Evolutionary conservation across 305 asterid species (phyloP).

Genomic region (Rubia tinctorum): DNA sequence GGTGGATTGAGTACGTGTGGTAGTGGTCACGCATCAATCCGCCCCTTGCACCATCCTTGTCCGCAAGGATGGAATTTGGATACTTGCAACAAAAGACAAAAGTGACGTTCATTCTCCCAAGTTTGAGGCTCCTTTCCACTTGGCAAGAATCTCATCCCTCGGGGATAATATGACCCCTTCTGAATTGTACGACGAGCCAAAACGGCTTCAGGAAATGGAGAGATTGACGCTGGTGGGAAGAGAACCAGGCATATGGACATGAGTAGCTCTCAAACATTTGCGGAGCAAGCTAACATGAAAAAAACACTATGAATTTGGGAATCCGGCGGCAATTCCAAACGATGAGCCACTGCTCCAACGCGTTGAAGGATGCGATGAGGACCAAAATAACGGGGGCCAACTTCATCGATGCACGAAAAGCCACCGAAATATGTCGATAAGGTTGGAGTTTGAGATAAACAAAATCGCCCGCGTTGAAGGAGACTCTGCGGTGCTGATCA

Average conservation of each 20-base stretch:
- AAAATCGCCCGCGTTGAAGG: neutral
- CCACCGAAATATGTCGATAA: neutral
- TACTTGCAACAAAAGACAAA: too few species aligned
- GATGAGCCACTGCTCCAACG: neutral
- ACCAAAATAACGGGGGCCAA: neutral
- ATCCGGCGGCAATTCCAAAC: neutral
- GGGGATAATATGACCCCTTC: neutral
- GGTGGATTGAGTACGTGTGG: too few species aligned
- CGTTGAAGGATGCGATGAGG: neutral
- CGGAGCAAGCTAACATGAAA: neutral
- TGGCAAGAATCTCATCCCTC: neutral
- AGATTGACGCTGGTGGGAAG: neutral
- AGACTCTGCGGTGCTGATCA: neutral
- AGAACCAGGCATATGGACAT: neutral
- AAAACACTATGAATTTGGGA: neutral
- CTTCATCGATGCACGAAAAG: neutral
- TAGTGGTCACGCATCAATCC: too few species aligned
- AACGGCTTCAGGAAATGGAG: neutral
- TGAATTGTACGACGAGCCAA: neutral
- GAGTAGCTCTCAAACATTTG: neutral
- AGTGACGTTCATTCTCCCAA: too few species aligned
- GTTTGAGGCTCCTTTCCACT: neutral
- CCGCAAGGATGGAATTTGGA: too few species aligned
- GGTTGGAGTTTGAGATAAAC: neutral
- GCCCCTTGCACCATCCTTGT: too few species aligned